phyloP scores from a whole-genome alignment of 345 rosid species.

The Noccaea caerulescens region DNA sequence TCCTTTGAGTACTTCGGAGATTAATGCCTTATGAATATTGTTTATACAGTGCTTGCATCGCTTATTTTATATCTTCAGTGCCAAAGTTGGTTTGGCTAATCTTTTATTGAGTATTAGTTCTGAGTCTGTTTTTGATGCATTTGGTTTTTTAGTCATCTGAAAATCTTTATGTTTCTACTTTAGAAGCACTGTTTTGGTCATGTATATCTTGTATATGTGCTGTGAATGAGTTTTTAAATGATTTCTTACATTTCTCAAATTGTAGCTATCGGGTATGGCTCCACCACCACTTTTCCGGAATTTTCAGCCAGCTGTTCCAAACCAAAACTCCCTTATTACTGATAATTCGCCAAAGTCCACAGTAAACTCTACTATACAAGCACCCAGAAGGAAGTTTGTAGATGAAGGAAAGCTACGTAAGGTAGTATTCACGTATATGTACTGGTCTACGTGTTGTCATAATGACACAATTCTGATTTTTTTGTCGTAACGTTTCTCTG shows the following conservation, averaged over 20 bases:
- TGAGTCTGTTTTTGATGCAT: constrained; percentile 26
- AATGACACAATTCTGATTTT: constrained; percentile 7
- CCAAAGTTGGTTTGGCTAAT: constrained; percentile 13
- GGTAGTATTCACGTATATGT: constrained; percentile 52
- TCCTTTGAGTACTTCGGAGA: constrained; percentile 21
- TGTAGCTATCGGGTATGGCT: constrained; percentile 81
- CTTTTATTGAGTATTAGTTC: not conserved
- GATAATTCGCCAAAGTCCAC: constrained; percentile 76
- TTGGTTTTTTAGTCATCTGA: not conserved
- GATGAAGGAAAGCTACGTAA: constrained; percentile 98
- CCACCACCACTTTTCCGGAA: constrained; percentile 95
- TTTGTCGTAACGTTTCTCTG: constrained; percentile 4
- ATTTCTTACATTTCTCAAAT: constrained; percentile 10
- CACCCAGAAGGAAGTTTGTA: constrained; percentile 95
- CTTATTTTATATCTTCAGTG: constrained; percentile 1
- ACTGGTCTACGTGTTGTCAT: constrained; percentile 19
- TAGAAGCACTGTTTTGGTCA: constrained; percentile 11
- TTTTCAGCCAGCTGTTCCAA: constrained; percentile 72
- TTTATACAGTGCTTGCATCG: constrained; percentile 5
- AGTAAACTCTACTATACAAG: constrained; percentile 82
- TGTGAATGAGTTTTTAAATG: constrained; percentile 18
- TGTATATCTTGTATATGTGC: constrained; percentile 21
- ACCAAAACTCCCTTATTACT: constrained; percentile 49
- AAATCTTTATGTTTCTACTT: constrained; percentile 4
- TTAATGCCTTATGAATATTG: constrained; percentile 16